A percentile compares a stretch with the other conserved stretches of the same genome.
These are phyloP conservation scores for Agaricus sinodeliciosus DNA, from an alignment of 768 basidiomycete species.

Conservation along the genomic window DNA sequence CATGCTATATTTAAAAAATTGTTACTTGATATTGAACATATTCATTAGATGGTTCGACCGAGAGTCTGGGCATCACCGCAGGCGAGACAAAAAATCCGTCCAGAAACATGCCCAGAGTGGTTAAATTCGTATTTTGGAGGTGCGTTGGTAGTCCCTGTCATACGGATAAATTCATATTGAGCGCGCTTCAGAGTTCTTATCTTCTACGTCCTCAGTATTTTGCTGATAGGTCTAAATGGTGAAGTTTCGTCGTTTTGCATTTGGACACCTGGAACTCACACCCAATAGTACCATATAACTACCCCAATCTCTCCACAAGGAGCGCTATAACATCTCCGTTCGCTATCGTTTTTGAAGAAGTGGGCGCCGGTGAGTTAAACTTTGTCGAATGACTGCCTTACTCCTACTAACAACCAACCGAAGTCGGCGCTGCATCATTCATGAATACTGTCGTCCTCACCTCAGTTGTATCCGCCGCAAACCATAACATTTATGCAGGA, in stretches of 20 bases:
- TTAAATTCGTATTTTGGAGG: constrained; percentile 91
- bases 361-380: constrained; percentile 56
- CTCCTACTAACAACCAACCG: constrained; percentile 7
- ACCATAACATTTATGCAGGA: constrained; percentile 82
- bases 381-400: neutral
- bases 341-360: constrained; percentile 74
- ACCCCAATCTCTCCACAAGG: constrained; percentile 67
- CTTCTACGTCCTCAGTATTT: constrained; percentile 73
- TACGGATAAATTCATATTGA: neutral
- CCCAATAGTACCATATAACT: constrained; percentile 61
- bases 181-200: constrained; percentile 53
- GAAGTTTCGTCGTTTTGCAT: constrained; percentile 2
- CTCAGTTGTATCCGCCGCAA: constrained; percentile 79
- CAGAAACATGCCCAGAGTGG: constrained; percentile 80
- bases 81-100: constrained; percentile 88
- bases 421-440: constrained; percentile 67
- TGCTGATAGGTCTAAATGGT: constrained; percentile 84
- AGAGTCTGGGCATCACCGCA: constrained; percentile 88
- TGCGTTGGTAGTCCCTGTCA: constrained; percentile 19
- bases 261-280: neutral
- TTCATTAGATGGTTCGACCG: constrained; percentile 68
- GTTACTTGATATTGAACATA: neutral
- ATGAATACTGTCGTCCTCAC: constrained; percentile 85
- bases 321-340: constrained; percentile 79
- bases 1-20: neutral